A percentile compares a stretch with the other conserved stretches of the same genome.
These are phyloP conservation scores for Plasmodium inui DNA, from an alignment of 169 alveolate species.

Conservation along the genomic window DNA sequence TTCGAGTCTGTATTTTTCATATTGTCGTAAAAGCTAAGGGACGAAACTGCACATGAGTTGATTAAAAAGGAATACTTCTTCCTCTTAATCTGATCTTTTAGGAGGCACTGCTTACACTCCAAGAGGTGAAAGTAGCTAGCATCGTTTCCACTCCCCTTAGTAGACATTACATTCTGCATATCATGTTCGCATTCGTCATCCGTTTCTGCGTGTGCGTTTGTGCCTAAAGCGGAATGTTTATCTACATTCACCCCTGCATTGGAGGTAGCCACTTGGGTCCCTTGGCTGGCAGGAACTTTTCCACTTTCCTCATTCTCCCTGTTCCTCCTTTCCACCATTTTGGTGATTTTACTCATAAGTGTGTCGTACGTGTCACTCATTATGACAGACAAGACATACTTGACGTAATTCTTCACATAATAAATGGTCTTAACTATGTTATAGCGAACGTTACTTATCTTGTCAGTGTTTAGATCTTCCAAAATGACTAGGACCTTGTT, in stretches of 20 bases:
- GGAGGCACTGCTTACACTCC: constrained; percentile 21
- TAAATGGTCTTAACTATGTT: constrained; percentile 57
- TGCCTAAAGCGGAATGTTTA: not conserved
- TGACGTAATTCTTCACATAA: constrained; percentile 40
- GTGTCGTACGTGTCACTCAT: constrained; percentile 38
- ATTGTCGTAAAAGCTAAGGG: constrained; percentile 54
- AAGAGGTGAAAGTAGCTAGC: constrained; percentile 33
- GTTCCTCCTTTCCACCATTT: constrained; percentile 20
- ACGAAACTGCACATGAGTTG: constrained; percentile 28
- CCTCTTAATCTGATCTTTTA: not conserved
- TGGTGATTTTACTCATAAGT: constrained; percentile 20
- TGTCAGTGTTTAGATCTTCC: constrained; percentile 38
- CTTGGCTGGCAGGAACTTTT: not conserved
- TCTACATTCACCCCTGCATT: not conserved
- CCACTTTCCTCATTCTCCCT: constrained; percentile 5
- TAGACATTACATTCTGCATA: not conserved
- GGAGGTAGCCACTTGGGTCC: not conserved
- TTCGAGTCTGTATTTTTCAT: constrained; percentile 69
- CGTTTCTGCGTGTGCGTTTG: not conserved
- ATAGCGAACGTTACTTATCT: constrained; percentile 62
- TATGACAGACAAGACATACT: constrained; percentile 39
- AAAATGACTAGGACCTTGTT: constrained; percentile 20
- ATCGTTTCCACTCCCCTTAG: not conserved
- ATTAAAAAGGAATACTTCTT: constrained; percentile 31
- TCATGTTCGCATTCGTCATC: not conserved